Evolutionary conservation across 2,329 filamentous ascomycete genomes (phyloP).

Genomic region (Pleomassaria siparia): DNA sequence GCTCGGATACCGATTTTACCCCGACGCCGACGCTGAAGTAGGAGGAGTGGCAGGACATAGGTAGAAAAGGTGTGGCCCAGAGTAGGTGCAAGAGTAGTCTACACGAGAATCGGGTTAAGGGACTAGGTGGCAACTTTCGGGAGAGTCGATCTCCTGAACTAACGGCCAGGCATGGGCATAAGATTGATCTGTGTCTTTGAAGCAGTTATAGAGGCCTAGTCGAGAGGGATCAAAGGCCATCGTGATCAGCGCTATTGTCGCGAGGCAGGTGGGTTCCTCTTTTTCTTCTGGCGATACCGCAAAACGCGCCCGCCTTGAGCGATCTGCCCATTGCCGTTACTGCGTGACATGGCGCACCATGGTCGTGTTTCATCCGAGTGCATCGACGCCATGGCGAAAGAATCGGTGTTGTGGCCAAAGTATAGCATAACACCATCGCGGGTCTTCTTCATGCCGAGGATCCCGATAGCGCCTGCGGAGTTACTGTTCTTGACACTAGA

Average conservation of each 20-base stretch:
- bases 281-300: constrained; percentile 34
- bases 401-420: constrained; percentile 96
- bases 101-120: neutral
- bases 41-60: neutral
- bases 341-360: constrained; percentile 85
- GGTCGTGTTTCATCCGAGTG: constrained; percentile 73
- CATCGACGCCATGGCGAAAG: constrained; percentile 85
- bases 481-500: constrained; percentile 79
- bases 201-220: neutral
- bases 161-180: neutral
- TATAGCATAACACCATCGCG: constrained; percentile 76
- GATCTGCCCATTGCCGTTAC: constrained; percentile 53
- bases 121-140: too few relatives aligned
- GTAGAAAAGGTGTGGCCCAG: neutral
- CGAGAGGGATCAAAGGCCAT: neutral
- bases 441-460: constrained; percentile 87
- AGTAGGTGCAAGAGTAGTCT: neutral
- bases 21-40: neutral
- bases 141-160: too few relatives aligned
- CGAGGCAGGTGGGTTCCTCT: constrained; percentile 16
- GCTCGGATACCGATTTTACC: neutral
- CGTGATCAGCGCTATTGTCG: neutral
- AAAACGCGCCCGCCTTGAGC: constrained; percentile 59
- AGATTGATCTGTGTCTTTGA: neutral
- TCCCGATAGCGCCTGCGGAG: constrained; percentile 84